phyloP scores from a whole-genome alignment of 768 basidiomycete genomes.

The Russula brevipes region DNA sequence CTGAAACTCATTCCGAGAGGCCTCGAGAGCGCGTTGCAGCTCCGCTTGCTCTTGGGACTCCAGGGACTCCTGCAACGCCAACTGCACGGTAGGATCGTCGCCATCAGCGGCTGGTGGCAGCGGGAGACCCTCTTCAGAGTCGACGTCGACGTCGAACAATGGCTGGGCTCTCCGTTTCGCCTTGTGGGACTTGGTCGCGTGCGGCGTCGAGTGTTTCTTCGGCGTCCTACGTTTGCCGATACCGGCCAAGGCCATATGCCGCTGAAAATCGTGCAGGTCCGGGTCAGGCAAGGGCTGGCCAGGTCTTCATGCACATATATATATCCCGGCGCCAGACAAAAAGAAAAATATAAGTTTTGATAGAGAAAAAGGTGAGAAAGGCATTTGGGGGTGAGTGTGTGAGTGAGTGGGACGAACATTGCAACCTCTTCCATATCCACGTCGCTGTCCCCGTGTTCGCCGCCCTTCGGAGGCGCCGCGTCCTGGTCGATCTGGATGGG shows the following conservation, averaged over 20 bases:
- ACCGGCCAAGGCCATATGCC: constrained; percentile 55
- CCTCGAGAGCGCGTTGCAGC: constrained; percentile 31
- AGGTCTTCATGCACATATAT: constrained; percentile 17
- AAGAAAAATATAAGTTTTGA: neutral
- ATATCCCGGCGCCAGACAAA: constrained; percentile 1
- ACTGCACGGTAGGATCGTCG: constrained; percentile 52
- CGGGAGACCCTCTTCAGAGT: constrained; percentile 36
- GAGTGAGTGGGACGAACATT: constrained; percentile 46
- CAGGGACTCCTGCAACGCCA: constrained; percentile 61
- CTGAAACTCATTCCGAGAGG: constrained; percentile 25
- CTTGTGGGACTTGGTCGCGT: constrained; percentile 32
- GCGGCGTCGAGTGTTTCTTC: constrained; percentile 35
- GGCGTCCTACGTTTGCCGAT: constrained; percentile 47
- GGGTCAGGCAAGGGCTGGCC: constrained; percentile 41
- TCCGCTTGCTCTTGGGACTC: constrained; percentile 36
- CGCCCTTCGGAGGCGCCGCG: constrained; percentile 30
- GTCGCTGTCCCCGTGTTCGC: constrained; percentile 33
- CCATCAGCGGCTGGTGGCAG: constrained; percentile 36
- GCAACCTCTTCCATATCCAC: constrained; percentile 78
- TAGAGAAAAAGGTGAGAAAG: neutral
- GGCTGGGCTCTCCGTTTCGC: constrained; percentile 39
- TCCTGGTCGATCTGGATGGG: constrained; percentile 84
- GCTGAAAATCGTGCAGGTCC: constrained; percentile 59
- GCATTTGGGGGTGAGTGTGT: neutral
- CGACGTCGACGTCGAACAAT: constrained; percentile 50